Evolutionary conservation across 345 rosid species (phyloP).

Genomic region (Melastoma malabathricum): DNA sequence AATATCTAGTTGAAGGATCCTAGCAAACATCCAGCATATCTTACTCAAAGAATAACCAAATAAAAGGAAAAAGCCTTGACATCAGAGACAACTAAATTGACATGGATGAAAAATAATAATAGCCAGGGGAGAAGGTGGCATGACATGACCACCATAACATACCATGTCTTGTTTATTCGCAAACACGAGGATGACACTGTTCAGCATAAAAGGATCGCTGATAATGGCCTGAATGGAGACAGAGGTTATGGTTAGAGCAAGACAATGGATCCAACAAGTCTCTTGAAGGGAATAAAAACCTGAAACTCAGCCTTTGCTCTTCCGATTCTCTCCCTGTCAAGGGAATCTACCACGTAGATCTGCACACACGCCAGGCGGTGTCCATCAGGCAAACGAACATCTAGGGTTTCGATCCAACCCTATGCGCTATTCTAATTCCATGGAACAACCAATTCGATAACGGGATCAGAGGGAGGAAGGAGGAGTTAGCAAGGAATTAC

Average conservation of each 20-base stretch:
- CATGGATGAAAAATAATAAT: not conserved
- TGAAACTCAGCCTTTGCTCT: conserved; percentile 89
- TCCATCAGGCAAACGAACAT: not conserved
- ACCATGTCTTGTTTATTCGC: conserved; percentile 99
- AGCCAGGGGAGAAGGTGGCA: too few species aligned
- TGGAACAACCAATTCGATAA: too few species aligned
- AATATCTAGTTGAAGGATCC: too few species aligned
- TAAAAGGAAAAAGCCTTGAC: too few species aligned
- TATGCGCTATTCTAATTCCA: too few species aligned
- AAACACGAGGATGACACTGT: conserved; percentile 84
- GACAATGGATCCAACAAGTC: not conserved
- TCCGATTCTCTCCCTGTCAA: conserved; percentile 93
- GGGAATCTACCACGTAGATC: conserved; percentile 97
- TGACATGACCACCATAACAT: conserved; percentile 6
- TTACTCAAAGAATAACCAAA: too few species aligned
- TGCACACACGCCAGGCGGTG: conserved; percentile 12
- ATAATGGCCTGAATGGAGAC: conserved; percentile 62
- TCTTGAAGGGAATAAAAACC: conserved; percentile 25
- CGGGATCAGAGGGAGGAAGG: too few species aligned
- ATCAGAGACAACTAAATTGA: too few species aligned
- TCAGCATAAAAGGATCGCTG: conserved; percentile 93
- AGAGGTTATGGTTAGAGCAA: conserved; percentile 11
- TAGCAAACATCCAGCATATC: too few species aligned
- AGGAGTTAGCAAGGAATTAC: conserved; percentile 17
- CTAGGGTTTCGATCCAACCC: not conserved